phyloP scores from a whole-genome alignment of 352 stramenopile genomes.

The Phytophthora pluvialis region DNA sequence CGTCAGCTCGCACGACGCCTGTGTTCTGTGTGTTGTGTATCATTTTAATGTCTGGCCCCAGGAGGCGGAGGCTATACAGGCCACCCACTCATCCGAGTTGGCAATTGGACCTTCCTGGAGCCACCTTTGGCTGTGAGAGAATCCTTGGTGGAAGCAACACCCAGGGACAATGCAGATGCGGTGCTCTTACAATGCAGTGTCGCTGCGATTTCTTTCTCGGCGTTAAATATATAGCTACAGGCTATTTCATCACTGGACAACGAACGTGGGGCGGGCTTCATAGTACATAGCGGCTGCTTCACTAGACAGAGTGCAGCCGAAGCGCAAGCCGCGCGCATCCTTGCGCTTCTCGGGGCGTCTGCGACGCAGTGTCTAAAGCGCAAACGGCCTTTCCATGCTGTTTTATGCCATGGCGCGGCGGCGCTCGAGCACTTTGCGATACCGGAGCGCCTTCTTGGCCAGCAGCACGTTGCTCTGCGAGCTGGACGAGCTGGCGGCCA shows the following conservation, averaged over 20 bases:
- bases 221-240: conserved; percentile 33
- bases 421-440: conserved; percentile 41
- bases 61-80: too few species aligned
- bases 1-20: too few species aligned
- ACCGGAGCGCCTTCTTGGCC: conserved; percentile 43
- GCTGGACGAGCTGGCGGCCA: conserved; percentile 24
- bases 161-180: not conserved
- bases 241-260: conserved; percentile 28
- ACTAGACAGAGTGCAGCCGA: too few species aligned
- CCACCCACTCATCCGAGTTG: too few species aligned
- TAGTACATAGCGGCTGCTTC: conserved; percentile 9
- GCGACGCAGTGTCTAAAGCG: conserved; percentile 8
- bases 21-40: too few species aligned
- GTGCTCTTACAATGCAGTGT: not conserved
- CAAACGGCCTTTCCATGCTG: not conserved
- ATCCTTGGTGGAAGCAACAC: too few species aligned
- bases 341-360: not conserved
- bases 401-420: conserved; percentile 14
- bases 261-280: not conserved
- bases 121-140: too few species aligned
- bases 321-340: not conserved
- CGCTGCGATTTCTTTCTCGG: conserved; percentile 11
- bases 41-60: too few species aligned
- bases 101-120: too few species aligned
- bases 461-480: conserved; percentile 41